Percentiles rank a stretch among this genome's conserved stretches.
Evolutionary conservation across 345 rosid genomes (phyloP).

Genomic region (Cardiospermum halicacabum): DNA sequence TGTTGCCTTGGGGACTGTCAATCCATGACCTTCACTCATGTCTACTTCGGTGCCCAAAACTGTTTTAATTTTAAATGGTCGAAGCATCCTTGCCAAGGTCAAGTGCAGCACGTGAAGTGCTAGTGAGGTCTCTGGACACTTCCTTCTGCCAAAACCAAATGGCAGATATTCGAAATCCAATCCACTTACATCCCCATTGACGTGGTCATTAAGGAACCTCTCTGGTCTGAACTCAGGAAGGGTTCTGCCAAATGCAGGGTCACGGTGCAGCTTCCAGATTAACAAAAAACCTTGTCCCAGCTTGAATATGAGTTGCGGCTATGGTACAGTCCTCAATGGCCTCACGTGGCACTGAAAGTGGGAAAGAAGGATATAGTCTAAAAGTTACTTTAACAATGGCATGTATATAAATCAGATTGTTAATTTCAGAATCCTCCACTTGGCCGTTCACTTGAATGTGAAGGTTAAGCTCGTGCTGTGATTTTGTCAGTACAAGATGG

Average conservation of each 20-base stretch:
- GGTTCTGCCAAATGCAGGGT: slow-evolving; percentile 16
- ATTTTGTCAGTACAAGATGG: slow-evolving; percentile 21
- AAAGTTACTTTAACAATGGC: slow-evolving; percentile 42
- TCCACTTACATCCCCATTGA: slow-evolving; percentile 16
- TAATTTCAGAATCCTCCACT: slow-evolving; percentile 36
- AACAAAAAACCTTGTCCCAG: slow-evolving; percentile 22
- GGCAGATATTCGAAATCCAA: slow-evolving; percentile 24
- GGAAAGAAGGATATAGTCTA: slow-evolving; percentile 27
- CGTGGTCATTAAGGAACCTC: slow-evolving; percentile 21
- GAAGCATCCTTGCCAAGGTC: slow-evolving; percentile 24
- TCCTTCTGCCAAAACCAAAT: slow-evolving; percentile 30
- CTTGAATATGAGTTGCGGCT: too few relatives aligned
- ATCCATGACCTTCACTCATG: slow-evolving; percentile 22
- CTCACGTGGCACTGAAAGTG: slow-evolving; percentile 24
- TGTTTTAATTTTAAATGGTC: slow-evolving; percentile 16
- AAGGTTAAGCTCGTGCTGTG: slow-evolving; percentile 35
- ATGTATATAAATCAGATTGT: slow-evolving; percentile 27
- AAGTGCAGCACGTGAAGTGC: slow-evolving; percentile 15
- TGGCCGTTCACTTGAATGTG: slow-evolving; percentile 19
- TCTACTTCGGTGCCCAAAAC: slow-evolving; percentile 8
- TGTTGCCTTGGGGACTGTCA: slow-evolving; percentile 19
- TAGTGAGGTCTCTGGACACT: slow-evolving; percentile 22
- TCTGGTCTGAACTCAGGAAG: slow-evolving; percentile 23
- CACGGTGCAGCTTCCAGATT: slow-evolving; percentile 27
- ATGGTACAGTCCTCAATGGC: slow-evolving; percentile 32